These are phyloP conservation scores for Dactylonectria estremocensis DNA, from an alignment of 2,329 filamentous ascomycete species.

Conservation along the genomic window DNA sequence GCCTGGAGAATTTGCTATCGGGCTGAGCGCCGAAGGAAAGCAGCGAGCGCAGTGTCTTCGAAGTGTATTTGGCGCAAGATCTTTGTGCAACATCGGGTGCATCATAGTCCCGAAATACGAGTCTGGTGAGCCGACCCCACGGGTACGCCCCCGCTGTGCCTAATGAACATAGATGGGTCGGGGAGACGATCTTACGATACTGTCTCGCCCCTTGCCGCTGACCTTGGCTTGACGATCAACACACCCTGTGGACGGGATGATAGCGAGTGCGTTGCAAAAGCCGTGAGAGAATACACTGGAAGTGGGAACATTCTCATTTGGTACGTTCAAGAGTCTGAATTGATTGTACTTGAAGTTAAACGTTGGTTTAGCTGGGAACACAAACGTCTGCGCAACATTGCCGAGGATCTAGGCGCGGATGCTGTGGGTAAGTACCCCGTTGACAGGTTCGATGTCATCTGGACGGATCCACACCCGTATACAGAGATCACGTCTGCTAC, in stretches of 20 bases:
- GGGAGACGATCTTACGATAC: conserved; percentile 70
- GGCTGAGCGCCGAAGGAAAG: conserved; percentile 66
- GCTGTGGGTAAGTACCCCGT: conserved; percentile 66
- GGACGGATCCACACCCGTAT: conserved; percentile 69
- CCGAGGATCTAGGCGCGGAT: conserved; percentile 64
- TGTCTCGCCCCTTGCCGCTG: conserved; percentile 68
- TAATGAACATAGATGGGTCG: conserved; percentile 60
- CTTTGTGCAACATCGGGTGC: conserved; percentile 69
- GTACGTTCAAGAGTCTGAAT: conserved; percentile 42
- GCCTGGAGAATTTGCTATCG: conserved; percentile 59
- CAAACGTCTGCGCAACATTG: conserved; percentile 66
- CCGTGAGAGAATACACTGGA: conserved; percentile 63
- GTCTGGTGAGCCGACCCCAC: conserved; percentile 50
- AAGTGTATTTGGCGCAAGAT: conserved; percentile 67
- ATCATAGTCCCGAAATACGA: conserved; percentile 72
- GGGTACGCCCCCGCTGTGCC: neutral
- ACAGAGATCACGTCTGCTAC: conserved; percentile 59
- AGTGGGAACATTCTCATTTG: conserved; percentile 72
- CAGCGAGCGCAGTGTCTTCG: conserved; percentile 73
- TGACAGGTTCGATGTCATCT: conserved; percentile 69
- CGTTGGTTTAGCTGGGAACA: conserved; percentile 69
- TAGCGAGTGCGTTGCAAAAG: conserved; percentile 66
- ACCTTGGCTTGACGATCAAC: conserved; percentile 70
- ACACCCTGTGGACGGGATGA: conserved; percentile 71
- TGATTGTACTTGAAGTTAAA: neutral